phyloP scores from a whole-genome alignment of 352 stramenopile species.

The Lagenidium giganteum region DNA sequence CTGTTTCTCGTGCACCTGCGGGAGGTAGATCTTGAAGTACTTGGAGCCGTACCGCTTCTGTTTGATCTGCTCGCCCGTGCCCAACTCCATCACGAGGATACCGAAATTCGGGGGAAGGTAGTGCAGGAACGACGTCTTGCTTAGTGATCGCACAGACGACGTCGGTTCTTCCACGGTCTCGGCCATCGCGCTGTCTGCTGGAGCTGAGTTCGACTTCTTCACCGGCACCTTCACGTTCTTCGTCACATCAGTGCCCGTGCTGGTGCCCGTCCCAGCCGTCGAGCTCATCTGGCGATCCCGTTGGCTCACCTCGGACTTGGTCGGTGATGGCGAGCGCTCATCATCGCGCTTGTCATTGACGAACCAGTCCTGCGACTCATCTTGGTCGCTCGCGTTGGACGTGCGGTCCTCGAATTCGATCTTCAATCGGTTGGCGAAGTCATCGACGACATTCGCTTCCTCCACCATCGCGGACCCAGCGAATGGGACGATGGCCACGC shows the following conservation, averaged over 20 bases:
- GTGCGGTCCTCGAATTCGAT: constrained; percentile 65
- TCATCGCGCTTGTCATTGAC: constrained; percentile 59
- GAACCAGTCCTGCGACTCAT: constrained; percentile 77
- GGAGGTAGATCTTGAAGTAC: constrained; percentile 73
- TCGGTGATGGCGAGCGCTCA: constrained; percentile 16
- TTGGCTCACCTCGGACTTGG: constrained; percentile 17
- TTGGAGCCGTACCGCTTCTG: constrained; percentile 58
- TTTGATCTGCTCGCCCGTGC: constrained; percentile 29
- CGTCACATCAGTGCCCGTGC: not conserved
- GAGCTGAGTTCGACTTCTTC: constrained; percentile 19
- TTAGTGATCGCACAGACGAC: constrained; percentile 24
- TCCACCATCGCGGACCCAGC: constrained; percentile 22
- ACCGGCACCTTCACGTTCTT: not conserved
- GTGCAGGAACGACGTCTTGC: constrained; percentile 61
- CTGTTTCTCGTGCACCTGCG: constrained; percentile 65
- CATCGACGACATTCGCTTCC: constrained; percentile 43
- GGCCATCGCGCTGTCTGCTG: no score
- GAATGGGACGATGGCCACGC: no score
- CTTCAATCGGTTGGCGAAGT: constrained; percentile 64
- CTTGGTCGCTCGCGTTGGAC: constrained; percentile 40
- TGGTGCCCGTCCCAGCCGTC: not conserved
- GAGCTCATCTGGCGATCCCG: not conserved
- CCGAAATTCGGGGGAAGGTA: constrained; percentile 38
- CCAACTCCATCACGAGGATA: constrained; percentile 72
- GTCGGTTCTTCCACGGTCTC: constrained; percentile 20